Evolutionary conservation across 176 grass and related monocot species (phyloP), one percentile per base, ranked within the genome.

Genomic region (Bromus sterilis): DNA sequence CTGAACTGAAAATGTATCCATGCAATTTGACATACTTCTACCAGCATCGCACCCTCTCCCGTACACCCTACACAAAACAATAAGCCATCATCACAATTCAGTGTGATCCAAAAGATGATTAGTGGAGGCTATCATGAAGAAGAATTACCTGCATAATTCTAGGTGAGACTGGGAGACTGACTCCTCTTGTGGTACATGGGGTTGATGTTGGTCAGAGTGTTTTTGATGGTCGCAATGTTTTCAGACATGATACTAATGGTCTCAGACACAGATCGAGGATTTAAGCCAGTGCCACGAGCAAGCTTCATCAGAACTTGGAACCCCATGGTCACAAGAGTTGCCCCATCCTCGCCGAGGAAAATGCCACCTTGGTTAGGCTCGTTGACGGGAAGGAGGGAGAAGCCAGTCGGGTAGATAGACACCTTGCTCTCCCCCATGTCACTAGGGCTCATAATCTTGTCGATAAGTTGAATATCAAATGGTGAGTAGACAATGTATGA

Each of bases 251-350:
- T 84, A 3, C 14, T 77, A 46, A 61, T 39, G 1, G 41, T 77
- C 4, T 66, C 86, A 0, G 70, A 28, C 23, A 89, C 71, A 4
- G 79, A 80, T 11, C 57, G 44, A 20, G 36, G 11, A 25, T 25
- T 46, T 20, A 94, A 33, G 34, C 74, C 77, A 40, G 78, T 53
- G 14, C 43, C 70, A 18, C 57, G 41, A 25, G 48, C 31, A 6
- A 84, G 76, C 46, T 89, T 83, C 31, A 81, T 26, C 2, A 84
- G 57, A 75, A 89, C 91, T 80, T 94, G 92, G 46, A 89, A 91
- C 29, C 73, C 86, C 34, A 39, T 62, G 15, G 89, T 94, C 9
- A 94, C 55, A 28, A 94, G 60, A 60, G 86, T 91, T 24, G n/a
- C 83, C 20, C 86, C 86, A 13, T 11, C 12, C 40, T 80, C 76